Conservation (phyloP, 2,329 filamentous ascomycete genomes). For the Colletotrichum gigasporum region DNA sequence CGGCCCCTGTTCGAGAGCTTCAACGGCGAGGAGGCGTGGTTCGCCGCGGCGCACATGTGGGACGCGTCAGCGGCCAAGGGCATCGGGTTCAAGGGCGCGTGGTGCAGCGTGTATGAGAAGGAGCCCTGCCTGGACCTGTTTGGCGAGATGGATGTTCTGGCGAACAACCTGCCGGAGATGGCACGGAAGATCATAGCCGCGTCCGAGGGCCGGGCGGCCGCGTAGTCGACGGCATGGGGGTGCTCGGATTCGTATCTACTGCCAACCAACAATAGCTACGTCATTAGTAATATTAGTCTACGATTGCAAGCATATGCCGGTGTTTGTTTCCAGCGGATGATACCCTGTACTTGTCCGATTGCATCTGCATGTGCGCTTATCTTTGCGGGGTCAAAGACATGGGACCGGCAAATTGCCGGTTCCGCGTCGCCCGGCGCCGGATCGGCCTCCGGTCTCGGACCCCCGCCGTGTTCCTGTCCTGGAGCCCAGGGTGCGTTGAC, state of each 20-base stretch:
- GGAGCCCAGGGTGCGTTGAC: background rate
- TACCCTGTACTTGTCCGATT: background rate
- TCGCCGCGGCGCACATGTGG: conserved; percentile 69
- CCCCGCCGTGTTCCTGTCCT: background rate
- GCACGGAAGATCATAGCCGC: conserved; percentile 49
- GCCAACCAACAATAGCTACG: background rate
- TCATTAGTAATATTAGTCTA: background rate
- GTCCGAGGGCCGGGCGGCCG: conserved; percentile 19
- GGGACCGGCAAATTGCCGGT: conserved; percentile 26
- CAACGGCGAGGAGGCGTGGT: conserved; percentile 56
- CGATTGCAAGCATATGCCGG: background rate
- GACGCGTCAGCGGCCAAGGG: conserved; percentile 62
- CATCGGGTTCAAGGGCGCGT: conserved; percentile 63
- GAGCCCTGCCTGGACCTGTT: conserved; percentile 61
- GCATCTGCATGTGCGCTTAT: background rate
- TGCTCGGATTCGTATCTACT: background rate
- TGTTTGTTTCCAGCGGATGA: background rate
- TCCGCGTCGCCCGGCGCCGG: background rate
- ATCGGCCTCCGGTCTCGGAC: conserved; percentile 26
- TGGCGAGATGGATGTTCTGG: conserved; percentile 60
- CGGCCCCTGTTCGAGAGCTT: conserved; percentile 52
- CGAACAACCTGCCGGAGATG: conserved; percentile 56
- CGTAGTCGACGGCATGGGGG: background rate
- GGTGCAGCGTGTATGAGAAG: conserved; percentile 61
- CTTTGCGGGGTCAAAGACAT: background rate